phyloP scores from a whole-genome alignment of 257 asterid genomes.

The Jaltomata sinuosa region DNA sequence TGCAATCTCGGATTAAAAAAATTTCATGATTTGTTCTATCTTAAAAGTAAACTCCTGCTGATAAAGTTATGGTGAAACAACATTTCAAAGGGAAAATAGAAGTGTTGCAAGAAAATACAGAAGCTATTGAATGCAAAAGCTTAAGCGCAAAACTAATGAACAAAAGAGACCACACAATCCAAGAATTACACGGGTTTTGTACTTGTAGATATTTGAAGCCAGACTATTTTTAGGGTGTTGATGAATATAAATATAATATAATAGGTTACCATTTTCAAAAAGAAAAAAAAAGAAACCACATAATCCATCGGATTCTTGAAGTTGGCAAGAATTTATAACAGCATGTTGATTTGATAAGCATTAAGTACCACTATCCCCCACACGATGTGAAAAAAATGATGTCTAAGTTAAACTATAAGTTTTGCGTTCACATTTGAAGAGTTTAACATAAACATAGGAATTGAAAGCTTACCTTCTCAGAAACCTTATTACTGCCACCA shows the following conservation, averaged over 20 bases:
- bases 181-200: neutral
- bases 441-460: neutral
- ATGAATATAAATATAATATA: too few species aligned
- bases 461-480: neutral
- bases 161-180: neutral
- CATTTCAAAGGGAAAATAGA: neutral
- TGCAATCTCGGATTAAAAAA: neutral
- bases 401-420: neutral
- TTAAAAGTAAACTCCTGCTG: neutral
- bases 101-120: neutral
- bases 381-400: neutral
- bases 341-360: neutral
- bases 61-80: neutral
- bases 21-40: neutral
- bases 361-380: neutral
- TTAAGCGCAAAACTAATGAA: neutral
- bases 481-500: conserved; percentile 4
- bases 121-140: neutral
- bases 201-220: neutral
- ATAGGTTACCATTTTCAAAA: neutral
- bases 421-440: neutral
- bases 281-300: neutral
- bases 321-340: neutral
- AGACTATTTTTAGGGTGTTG: neutral
- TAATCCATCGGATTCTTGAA: neutral